phyloP scores from a whole-genome alignment of 768 basidiomycete genomes.

The Auricularia cornea region DNA sequence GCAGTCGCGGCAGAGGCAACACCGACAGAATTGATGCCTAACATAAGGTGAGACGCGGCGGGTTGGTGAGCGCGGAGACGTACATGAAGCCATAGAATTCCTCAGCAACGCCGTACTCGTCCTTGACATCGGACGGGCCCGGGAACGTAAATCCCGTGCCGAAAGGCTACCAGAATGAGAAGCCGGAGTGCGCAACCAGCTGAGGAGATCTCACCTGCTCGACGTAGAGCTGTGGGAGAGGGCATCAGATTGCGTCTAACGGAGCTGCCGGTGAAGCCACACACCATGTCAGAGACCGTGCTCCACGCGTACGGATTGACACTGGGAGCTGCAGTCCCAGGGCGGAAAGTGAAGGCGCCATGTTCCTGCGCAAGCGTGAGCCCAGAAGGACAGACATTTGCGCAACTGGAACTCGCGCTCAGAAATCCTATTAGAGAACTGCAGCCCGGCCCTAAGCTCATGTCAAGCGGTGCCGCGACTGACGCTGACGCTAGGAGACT shows the following conservation, averaged over 20 bases:
- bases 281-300: conserved; percentile 1
- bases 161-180: conserved; percentile 1
- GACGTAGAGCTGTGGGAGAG: conserved; percentile 1
- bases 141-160: conserved; percentile 2
- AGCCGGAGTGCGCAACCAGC: not conserved
- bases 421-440: not conserved
- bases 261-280: not conserved
- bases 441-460: not conserved
- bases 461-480: not conserved
- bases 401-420: not conserved
- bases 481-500: not conserved
- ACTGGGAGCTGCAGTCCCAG: conserved; percentile 1
- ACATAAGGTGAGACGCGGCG: no score
- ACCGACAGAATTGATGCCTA: conserved; percentile 3
- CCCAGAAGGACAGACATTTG: no score
- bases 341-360: conserved; percentile 9
- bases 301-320: conserved; percentile 7
- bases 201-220: conserved; percentile 1
- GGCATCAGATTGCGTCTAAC: no score
- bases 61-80: not conserved
- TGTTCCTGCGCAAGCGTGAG: not conserved
- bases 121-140: not conserved
- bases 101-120: conserved; percentile 8
- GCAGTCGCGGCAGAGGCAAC: not conserved
- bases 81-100: conserved; percentile 12